Evolutionary conservation across 2,329 filamentous ascomycete species (phyloP).

Genomic region (Aspergillus flavus): DNA sequence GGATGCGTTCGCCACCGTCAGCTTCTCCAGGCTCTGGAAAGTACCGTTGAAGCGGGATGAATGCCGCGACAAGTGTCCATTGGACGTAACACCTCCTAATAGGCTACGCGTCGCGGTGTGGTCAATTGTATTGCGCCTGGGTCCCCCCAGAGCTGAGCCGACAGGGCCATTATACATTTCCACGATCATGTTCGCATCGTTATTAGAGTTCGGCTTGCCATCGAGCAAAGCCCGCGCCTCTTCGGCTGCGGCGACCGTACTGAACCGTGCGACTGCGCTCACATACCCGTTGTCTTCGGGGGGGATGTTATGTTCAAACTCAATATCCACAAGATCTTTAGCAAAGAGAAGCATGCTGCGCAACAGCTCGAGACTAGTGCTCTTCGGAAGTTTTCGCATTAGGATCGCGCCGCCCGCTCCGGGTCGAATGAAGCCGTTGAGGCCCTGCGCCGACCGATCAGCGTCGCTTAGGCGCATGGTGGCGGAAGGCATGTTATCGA

Average conservation of each 20-base stretch:
- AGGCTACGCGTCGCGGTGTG: conserved; percentile 40
- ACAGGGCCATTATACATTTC: conserved; percentile 53
- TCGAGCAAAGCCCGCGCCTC: conserved; percentile 62
- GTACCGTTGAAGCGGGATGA: conserved; percentile 64
- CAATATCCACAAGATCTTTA: conserved; percentile 62
- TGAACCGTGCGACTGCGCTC: conserved; percentile 62
- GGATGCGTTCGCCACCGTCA: conserved; percentile 52
- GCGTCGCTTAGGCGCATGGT: conserved; percentile 40
- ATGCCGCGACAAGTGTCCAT: conserved; percentile 52
- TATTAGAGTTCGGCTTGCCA: conserved; percentile 64
- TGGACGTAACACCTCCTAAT: conserved; percentile 34
- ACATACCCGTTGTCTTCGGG: conserved; percentile 60
- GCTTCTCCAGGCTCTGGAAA: conserved; percentile 61
- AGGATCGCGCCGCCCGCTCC: conserved; percentile 49
- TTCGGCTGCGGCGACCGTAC: conserved; percentile 58
- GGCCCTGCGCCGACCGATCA: conserved; percentile 38
- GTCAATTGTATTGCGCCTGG: conserved; percentile 58
- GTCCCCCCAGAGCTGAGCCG: conserved; percentile 33
- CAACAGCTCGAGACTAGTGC: conserved; percentile 60
- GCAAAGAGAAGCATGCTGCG: conserved; percentile 68
- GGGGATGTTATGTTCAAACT: conserved; percentile 58
- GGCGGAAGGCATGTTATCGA: conserved; percentile 33
- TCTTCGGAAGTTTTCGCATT: conserved; percentile 62
- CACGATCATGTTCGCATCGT: conserved; percentile 61
- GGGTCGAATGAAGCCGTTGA: conserved; percentile 39